Evolutionary conservation across 2,329 filamentous ascomycete genomes (phyloP).

Genomic region (Aureobasidium leucospermi): DNA sequence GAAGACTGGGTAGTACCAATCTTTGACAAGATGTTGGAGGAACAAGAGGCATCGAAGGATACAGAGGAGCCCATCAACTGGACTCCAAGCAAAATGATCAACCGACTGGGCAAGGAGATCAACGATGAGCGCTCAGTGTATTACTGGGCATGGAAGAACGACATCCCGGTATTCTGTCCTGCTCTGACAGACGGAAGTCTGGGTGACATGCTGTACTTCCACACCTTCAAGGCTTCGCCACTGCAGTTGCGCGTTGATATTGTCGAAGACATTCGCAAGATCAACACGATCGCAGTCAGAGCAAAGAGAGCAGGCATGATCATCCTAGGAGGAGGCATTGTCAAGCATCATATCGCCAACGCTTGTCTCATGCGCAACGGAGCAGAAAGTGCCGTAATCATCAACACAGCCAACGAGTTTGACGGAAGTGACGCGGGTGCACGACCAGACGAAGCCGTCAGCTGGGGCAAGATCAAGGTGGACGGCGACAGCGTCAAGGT

Average conservation of each 20-base stretch:
- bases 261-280: conserved; percentile 83
- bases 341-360: conserved; percentile 98
- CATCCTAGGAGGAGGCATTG: conserved; percentile 84
- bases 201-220: conserved; percentile 98
- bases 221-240: conserved; percentile 86
- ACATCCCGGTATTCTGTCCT: conserved; percentile 95
- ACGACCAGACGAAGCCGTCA: conserved; percentile 90
- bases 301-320: conserved; percentile 92
- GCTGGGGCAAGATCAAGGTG: conserved; percentile 96
- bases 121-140: conserved; percentile 86
- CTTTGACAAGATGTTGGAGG: conserved; percentile 84
- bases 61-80: conserved; percentile 65
- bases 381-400: conserved; percentile 92
- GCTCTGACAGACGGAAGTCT: conserved; percentile 91
- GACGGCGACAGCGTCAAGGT: conserved; percentile 87
- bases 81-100: conserved; percentile 91
- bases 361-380: conserved; percentile 97
- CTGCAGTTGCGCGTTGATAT: conserved; percentile 79
- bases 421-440: conserved; percentile 96
- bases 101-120: conserved; percentile 85
- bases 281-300: conserved; percentile 85
- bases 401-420: conserved; percentile 96
- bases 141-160: conserved; percentile 96
- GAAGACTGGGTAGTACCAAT: conserved; percentile 98
- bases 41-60: conserved; percentile 72